Base-by-base conservation (phyloP, 805 yeast genomes). In the Spathaspora gorwiae region DNA sequence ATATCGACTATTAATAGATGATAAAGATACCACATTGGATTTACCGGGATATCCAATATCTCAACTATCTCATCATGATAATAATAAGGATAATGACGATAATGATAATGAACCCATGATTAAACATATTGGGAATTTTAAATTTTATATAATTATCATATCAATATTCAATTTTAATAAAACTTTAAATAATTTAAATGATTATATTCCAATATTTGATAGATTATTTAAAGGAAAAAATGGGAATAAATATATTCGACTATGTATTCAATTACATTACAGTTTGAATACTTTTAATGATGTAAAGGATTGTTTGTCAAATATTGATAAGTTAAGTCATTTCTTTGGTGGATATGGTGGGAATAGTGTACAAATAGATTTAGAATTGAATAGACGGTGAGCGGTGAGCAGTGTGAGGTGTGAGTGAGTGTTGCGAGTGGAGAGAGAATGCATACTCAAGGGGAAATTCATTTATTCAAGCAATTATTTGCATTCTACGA, bases 251-350 rank as follows among this genome's bases (percentile, higher is more conserved):
- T 32, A 37, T 35, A 44, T 45, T 10, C 40, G 41, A 24, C 26
- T 47, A 30, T 37, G 40, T 26, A 44, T 47, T 6, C 42, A 40
- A 26, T 35, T 47, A 37, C 37, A 47, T 34, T 47, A 47, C 27
- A 35, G 47, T 2, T 37, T 47, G 24, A 42, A 42, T n/a, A 26
- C 48, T 11, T 47, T 47, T 15, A 41, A 45, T 37, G 48, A 47
- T 14, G 46, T 44, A 2, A 47, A 47, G 19, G 48, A 47, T 35
- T 47, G 50, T 27, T 40, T 47, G 26, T 31, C 30, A 12, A 44
- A 47, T 34, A 35, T 47, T 12, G 44, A 47, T 34, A 37, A 35
- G 15, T 42, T 46, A 11, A 42, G 46, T 4, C 42, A 15, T 37
- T 42, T 34, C 24, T 46, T 46, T 24, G 43, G 40, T 26, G 35